Conservation (phyloP, 371 early-diverging fungal genomes). For the Actinomucor elegans region DNA sequence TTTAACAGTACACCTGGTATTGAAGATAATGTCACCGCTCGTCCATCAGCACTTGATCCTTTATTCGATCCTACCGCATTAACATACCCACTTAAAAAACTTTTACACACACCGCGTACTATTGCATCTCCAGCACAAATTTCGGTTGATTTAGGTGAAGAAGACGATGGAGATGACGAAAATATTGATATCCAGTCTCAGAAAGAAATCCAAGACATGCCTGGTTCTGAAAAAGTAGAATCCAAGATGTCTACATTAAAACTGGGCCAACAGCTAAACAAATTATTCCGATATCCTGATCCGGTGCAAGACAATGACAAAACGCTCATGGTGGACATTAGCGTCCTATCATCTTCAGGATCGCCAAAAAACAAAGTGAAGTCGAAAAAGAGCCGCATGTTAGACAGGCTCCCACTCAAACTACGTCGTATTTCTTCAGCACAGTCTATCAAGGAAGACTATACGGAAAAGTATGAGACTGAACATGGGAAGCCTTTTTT, state of each 20-base stretch:
- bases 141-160: background rate
- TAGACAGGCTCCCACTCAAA: background rate
- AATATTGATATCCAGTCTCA: background rate
- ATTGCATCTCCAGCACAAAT: background rate
- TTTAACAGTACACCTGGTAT: background rate
- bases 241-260: background rate
- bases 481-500: background rate
- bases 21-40: background rate
- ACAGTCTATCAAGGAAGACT: background rate
- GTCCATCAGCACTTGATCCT: constrained; percentile 1
- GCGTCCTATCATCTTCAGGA: too few relatives aligned
- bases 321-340: too few relatives aligned
- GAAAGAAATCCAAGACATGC: background rate
- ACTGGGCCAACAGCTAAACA: background rate
- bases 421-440: too few relatives aligned
- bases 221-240: background rate
- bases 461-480: background rate
- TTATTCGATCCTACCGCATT: background rate
- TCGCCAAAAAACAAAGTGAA: background rate
- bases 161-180: background rate
- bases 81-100: constrained; percentile 16
- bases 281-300: background rate
- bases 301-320: too few relatives aligned
- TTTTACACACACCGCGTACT: background rate
- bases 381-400: background rate